phyloP scores from a whole-genome alignment of 208 protist genomes.

The Lotmaria passim region DNA sequence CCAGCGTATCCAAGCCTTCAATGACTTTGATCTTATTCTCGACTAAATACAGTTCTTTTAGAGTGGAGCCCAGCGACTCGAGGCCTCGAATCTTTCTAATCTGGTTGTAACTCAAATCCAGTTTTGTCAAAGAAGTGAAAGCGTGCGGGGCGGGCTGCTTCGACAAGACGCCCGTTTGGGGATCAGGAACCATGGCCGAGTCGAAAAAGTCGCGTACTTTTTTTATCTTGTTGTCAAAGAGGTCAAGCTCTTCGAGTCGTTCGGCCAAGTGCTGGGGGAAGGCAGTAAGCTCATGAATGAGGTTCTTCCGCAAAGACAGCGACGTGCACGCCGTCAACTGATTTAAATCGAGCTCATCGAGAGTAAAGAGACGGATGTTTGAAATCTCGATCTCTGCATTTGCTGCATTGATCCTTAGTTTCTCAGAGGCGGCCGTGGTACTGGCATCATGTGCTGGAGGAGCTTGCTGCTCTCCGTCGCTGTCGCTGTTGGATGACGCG shows the following conservation, averaged over 20 bases:
- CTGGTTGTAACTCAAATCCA: conserved; percentile 93
- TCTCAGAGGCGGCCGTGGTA: conserved; percentile 30
- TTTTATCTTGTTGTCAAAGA: conserved; percentile 94
- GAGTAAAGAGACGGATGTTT: conserved; percentile 85
- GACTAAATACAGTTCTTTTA: conserved; percentile 90
- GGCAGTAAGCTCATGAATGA: conserved; percentile 82
- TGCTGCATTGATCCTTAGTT: conserved; percentile 62
- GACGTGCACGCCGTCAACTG: conserved; percentile 62
- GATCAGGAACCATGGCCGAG: conserved; percentile 20
- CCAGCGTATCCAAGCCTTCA: conserved; percentile 76
- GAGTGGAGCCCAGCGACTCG: conserved; percentile 63
- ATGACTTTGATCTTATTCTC: conserved; percentile 94
- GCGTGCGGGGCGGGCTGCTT: conserved; percentile 40
- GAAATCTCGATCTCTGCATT: conserved; percentile 73
- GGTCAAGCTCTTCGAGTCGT: conserved; percentile 78
- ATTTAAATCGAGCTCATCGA: conserved; percentile 84
- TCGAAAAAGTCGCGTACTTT: conserved; percentile 84
- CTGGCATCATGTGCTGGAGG: conserved; percentile 25
- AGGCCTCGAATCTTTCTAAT: conserved; percentile 76
- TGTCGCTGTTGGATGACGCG: conserved; percentile 31
- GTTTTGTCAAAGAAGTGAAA: conserved; percentile 67
- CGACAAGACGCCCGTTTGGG: conserved; percentile 16
- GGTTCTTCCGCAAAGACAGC: conserved; percentile 88
- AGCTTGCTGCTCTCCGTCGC: conserved; percentile 22
- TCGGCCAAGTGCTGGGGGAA: conserved; percentile 71